Conservation (phyloP, 306 rosid genomes). For the Clitoria ternatea region DNA sequence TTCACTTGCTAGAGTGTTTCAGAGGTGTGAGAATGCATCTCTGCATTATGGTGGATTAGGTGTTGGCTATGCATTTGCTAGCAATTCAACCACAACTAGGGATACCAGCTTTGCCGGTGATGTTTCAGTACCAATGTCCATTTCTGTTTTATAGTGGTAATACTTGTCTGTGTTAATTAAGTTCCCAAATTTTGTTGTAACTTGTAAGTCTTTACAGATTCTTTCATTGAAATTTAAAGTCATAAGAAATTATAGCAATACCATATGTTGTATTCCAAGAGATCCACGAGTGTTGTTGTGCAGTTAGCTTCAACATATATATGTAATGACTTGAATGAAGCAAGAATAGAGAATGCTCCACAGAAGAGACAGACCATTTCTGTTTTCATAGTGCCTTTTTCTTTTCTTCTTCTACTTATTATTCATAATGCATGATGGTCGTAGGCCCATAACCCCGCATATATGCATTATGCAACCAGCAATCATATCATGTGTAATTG, state of each 20-base stretch:
- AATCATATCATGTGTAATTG: neutral
- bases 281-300: conserved; percentile 25
- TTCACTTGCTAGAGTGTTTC: conserved; percentile 88
- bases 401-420: neutral
- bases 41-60: conserved; percentile 78
- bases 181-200: conserved; percentile 59
- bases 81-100: conserved; percentile 64
- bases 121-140: conserved; percentile 75
- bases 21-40: conserved; percentile 61
- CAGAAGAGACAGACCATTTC: conserved; percentile 30
- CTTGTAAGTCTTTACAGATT: conserved; percentile 56
- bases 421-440: neutral
- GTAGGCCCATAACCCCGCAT: neutral
- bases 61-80: conserved; percentile 66
- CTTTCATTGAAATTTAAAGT: conserved; percentile 75
- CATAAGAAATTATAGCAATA: conserved; percentile 51
- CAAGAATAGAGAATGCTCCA: conserved; percentile 31
- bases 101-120: conserved; percentile 70
- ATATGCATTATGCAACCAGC: too few species aligned
- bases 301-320: conserved; percentile 34
- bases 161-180: conserved; percentile 22
- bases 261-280: conserved; percentile 40
- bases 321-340: conserved; percentile 35
- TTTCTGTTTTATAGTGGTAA: conserved; percentile 74
- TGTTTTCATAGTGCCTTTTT: neutral